Conservation (phyloP, 179 eudicot genomes). For the Pouteria campechiana region DNA sequence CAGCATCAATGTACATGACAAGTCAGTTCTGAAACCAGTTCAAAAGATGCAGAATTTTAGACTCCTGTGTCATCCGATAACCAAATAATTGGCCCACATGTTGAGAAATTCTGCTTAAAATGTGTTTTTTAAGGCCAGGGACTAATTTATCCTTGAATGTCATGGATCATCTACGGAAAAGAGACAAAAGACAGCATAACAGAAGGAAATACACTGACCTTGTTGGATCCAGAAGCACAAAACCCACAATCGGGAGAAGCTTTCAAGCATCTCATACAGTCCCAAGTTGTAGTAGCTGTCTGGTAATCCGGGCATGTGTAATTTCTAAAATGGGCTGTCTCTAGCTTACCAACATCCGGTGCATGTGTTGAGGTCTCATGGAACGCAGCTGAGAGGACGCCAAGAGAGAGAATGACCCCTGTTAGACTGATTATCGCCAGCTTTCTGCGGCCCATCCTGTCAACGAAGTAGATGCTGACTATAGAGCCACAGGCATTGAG, state of each 20-base stretch:
- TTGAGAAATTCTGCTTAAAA: too few species aligned
- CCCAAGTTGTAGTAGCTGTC: constrained; percentile 16
- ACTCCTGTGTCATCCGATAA: too few species aligned
- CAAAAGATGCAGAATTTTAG: too few species aligned
- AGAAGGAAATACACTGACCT: constrained; percentile 17
- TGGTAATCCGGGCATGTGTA: constrained; percentile 25
- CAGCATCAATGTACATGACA: too few species aligned
- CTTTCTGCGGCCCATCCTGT: constrained; percentile 44
- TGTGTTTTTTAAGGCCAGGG: too few species aligned
- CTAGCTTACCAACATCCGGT: constrained; percentile 25
- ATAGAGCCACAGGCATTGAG: constrained; percentile 49
- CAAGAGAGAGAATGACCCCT: constrained; percentile 35
- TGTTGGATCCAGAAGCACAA: constrained; percentile 29
- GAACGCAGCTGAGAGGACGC: constrained; percentile 26
- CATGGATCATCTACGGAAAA: too few species aligned
- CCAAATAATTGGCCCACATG: too few species aligned
- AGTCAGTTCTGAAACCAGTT: too few species aligned
- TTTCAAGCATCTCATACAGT: constrained; percentile 46
- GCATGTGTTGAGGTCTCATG: constrained; percentile 32
- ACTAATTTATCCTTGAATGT: too few species aligned
- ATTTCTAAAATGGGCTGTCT: constrained; percentile 19
- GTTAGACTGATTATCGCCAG: constrained; percentile 34
- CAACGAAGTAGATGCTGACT: constrained; percentile 52
- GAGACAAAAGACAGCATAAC: too few species aligned
- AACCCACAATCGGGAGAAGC: constrained; percentile 39